phyloP scores from a whole-genome alignment of 371 early-diverging fungal species.

The Rhizomucor pusillus region DNA sequence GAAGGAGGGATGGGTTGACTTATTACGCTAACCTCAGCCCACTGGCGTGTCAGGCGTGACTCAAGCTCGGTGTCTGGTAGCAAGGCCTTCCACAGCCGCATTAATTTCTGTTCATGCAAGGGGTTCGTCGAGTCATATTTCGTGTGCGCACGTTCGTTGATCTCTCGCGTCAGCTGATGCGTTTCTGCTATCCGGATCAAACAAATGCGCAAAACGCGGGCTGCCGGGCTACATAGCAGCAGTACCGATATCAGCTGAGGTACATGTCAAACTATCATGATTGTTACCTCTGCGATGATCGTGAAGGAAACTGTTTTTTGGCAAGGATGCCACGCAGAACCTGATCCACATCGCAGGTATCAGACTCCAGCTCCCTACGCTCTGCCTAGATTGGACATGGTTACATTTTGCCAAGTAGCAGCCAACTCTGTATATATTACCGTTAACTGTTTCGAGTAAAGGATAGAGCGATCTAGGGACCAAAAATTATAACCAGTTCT shows the following conservation, averaged over 20 bases:
- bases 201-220: conserved; percentile 51
- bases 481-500: too few species aligned
- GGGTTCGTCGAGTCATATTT: conserved; percentile 63
- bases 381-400: conserved; percentile 34
- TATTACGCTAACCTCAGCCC: conserved; percentile 48
- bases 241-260: background rate
- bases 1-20: background rate
- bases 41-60: conserved; percentile 57
- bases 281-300: conserved; percentile 19
- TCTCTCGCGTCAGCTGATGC: conserved; percentile 51
- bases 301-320: conserved; percentile 52
- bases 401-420: too few species aligned
- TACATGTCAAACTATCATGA: too few species aligned
- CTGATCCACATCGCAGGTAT: conserved; percentile 33
- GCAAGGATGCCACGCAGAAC: conserved; percentile 37
- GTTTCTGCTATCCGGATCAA: conserved; percentile 52
- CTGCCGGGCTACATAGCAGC: conserved; percentile 46
- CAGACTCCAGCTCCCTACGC: conserved; percentile 45
- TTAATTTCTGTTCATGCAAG: conserved; percentile 64
- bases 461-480: too few species aligned
- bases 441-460: too few species aligned
- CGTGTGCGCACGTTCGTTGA: conserved; percentile 65
- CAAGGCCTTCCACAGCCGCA: conserved; percentile 72
- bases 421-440: too few species aligned
- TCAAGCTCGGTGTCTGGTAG: conserved; percentile 59